A percentile compares a stretch with the other conserved stretches of the same genome.
These are phyloP conservation scores for Globisporangium parvum DNA, from an alignment of 352 stramenopile genomes.

Conservation along the genomic window DNA sequence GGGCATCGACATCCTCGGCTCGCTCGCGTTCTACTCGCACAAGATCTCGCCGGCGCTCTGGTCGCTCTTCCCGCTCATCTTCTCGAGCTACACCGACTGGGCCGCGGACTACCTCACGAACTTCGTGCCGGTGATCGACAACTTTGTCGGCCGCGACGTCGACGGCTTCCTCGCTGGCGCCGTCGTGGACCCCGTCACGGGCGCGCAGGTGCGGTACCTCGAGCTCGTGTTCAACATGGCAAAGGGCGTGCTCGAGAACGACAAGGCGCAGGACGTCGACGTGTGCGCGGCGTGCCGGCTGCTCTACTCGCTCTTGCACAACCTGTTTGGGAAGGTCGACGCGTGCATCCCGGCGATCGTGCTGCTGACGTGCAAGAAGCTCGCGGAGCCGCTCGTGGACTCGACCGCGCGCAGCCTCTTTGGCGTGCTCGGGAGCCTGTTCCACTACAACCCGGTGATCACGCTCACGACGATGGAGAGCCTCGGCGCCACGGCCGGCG, in stretches of 20 bases:
- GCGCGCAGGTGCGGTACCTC: slow-evolving; percentile 52
- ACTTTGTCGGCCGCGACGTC: slow-evolving; percentile 90
- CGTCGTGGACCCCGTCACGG: slow-evolving; percentile 32
- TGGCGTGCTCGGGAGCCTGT: slow-evolving; percentile 86
- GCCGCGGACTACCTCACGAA: slow-evolving; percentile 96
- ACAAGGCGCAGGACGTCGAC: slow-evolving; percentile 59
- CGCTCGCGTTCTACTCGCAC: slow-evolving; percentile 93
- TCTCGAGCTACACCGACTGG: slow-evolving; percentile 93
- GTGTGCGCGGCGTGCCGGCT: slow-evolving; percentile 66
- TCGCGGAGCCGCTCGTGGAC: slow-evolving; percentile 54
- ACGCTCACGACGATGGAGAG: slow-evolving; percentile 87
- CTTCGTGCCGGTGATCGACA: slow-evolving; percentile 95
- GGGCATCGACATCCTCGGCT: slow-evolving; percentile 94
- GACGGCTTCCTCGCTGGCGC: slow-evolving; percentile 60
- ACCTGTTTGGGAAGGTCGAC: slow-evolving; percentile 77
- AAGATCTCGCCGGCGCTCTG: slow-evolving; percentile 92
- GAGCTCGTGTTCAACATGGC: slow-evolving; percentile 81
- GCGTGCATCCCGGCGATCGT: slow-evolving; percentile 73
- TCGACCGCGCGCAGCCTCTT: slow-evolving; percentile 79
- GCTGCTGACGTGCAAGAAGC: slow-evolving; percentile 52
- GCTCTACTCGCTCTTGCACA: slow-evolving; percentile 80
- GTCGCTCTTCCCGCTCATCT: slow-evolving; percentile 95
- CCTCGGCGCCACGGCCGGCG: slow-evolving; percentile 80
- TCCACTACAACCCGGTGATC: slow-evolving; percentile 93
- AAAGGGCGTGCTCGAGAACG: slow-evolving; percentile 62